Evolutionary conservation across 441 rosid species (phyloP).

Genomic region (Pelargonium fulgidum): DNA sequence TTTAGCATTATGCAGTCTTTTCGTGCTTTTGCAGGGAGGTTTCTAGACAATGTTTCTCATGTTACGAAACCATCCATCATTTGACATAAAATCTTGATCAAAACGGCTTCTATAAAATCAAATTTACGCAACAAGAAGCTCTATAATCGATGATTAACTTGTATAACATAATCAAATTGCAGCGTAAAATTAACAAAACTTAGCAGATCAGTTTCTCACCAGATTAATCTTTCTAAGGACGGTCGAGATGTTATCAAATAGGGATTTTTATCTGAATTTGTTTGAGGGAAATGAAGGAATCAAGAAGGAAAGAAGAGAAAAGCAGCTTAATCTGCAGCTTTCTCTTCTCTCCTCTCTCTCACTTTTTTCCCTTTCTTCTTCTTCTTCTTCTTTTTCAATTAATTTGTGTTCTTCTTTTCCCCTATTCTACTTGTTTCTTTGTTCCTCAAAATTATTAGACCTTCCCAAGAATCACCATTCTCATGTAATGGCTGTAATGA

Average conservation of each 20-base stretch:
- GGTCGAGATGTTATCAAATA: background rate
- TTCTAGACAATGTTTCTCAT: too few species aligned
- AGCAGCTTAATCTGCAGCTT: background rate
- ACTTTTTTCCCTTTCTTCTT: too few species aligned
- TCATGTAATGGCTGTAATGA: background rate
- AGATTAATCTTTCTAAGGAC: background rate
- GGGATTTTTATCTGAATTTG: background rate
- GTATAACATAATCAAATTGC: too few species aligned
- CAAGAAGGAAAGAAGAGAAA: background rate
- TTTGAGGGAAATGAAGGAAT: background rate
- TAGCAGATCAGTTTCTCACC: background rate
- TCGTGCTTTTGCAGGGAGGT: too few species aligned
- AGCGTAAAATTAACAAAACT: too few species aligned
- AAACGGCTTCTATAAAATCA: too few species aligned
- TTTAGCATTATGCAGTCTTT: too few species aligned
- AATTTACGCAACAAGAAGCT: too few species aligned
- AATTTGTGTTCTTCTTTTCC: background rate
- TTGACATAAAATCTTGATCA: too few species aligned
- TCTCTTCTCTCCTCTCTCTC: conserved; percentile 3
- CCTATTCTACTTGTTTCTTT: background rate
- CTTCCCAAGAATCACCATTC: background rate
- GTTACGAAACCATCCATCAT: too few species aligned
- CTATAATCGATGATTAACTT: too few species aligned
- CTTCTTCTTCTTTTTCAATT: too few species aligned
- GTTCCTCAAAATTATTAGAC: conserved; percentile 5